Conservation (phyloP, 225 moss, liverwort and hornwort genomes). For the Pleurozium schreberi region DNA sequence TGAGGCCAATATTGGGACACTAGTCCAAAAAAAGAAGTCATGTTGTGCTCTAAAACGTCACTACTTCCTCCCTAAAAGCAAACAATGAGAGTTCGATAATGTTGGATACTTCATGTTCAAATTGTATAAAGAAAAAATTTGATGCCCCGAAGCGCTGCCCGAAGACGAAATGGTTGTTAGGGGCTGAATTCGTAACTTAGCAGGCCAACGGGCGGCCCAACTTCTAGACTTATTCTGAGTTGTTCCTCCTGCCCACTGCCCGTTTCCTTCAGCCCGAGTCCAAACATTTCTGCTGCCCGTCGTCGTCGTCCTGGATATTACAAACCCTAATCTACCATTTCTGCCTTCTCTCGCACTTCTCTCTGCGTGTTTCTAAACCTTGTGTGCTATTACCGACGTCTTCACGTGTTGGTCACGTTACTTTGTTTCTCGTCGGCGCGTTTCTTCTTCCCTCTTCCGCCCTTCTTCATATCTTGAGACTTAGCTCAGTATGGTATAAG, state of each 20-base stretch:
- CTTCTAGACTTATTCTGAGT: not conserved
- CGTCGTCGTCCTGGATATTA: not conserved
- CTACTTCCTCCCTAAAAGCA: too few relatives aligned
- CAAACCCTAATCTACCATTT: not conserved
- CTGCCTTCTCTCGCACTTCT: too few relatives aligned
- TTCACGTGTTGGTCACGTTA: not conserved
- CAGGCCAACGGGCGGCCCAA: not conserved
- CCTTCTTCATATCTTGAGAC: not conserved
- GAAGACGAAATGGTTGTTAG: not conserved
- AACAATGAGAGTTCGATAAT: too few relatives aligned
- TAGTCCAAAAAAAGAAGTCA: too few relatives aligned
- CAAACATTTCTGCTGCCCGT: not conserved
- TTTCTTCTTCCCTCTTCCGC: not conserved
- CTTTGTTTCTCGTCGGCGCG: not conserved
- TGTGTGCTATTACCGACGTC: not conserved
- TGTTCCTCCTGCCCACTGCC: not conserved
- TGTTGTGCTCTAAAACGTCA: too few relatives aligned
- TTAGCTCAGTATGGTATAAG: not conserved
- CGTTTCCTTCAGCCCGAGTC: not conserved
- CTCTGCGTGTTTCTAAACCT: too few relatives aligned
- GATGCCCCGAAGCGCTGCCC: not conserved
- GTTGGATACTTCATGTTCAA: too few relatives aligned
- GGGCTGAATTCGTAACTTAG: not conserved
- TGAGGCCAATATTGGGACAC: too few relatives aligned
- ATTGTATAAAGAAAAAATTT: not conserved